These are phyloP conservation scores for Metschnikowia similis DNA, from an alignment of 805 yeast species.

Conservation along the genomic window DNA sequence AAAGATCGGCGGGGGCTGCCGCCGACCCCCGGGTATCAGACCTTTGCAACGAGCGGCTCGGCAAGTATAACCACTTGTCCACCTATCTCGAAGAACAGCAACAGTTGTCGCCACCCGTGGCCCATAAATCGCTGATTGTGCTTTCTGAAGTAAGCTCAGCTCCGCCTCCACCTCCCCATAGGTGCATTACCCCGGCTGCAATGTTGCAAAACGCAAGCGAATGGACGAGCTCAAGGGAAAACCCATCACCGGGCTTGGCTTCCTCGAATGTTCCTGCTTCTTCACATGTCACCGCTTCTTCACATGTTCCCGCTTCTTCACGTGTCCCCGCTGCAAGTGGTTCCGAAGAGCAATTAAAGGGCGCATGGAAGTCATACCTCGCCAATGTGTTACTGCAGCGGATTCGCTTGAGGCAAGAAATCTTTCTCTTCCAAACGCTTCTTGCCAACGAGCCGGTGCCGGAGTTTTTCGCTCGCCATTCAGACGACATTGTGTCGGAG, in stretches of 20 bases:
- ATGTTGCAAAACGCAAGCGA: background rate
- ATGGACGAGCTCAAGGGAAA: background rate
- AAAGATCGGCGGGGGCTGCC: slow-evolving; percentile 12
- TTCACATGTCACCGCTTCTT: no score
- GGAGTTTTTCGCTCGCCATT: slow-evolving; percentile 1
- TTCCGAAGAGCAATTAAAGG: background rate
- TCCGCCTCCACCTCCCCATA: slow-evolving; percentile 16
- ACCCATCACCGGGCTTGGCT: background rate
- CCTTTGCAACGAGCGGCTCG: slow-evolving; percentile 3
- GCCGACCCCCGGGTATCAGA: background rate
- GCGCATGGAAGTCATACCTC: slow-evolving; percentile 35
- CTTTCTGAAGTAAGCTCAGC: slow-evolving; percentile 8
- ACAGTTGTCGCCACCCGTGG: slow-evolving; percentile 6
- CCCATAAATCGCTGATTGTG: slow-evolving; percentile 4
- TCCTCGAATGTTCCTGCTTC: no score
- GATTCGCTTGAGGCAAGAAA: slow-evolving; percentile 39
- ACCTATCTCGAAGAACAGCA: slow-evolving; percentile 23
- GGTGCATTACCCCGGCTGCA: background rate
- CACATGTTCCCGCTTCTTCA: background rate
- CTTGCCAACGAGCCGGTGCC: slow-evolving; percentile 15
- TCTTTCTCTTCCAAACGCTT: slow-evolving; percentile 28
- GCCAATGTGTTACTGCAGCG: slow-evolving; percentile 32
- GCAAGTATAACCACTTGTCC: slow-evolving; percentile 21
- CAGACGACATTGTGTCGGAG: background rate
- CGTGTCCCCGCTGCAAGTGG: background rate